Percentiles rank a stretch among this genome's conserved stretches.
Conservation (phyloP, 176 grass and related monocot genomes). For the Bromus sterilis region DNA sequence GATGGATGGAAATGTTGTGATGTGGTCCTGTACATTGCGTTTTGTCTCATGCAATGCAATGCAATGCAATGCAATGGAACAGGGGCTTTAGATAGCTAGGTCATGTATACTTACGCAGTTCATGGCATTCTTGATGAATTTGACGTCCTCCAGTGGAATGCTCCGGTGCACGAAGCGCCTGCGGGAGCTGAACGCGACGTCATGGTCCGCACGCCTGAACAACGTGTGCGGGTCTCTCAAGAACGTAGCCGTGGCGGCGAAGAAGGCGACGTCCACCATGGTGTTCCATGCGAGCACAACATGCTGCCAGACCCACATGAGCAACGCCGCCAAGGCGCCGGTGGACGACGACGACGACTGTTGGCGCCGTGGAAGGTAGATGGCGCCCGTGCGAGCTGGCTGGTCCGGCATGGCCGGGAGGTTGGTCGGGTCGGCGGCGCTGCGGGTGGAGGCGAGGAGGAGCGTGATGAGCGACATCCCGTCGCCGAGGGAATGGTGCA, state of each 20-base stretch:
- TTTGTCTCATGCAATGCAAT: no score
- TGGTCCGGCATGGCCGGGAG: background rate
- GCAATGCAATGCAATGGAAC: no score
- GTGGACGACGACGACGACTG: background rate
- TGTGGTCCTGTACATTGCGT: no score
- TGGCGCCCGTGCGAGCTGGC: background rate
- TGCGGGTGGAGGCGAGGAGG: conserved; percentile 42
- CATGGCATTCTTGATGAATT: conserved; percentile 35
- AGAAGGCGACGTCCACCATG: background rate
- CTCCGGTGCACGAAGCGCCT: background rate
- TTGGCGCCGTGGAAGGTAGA: background rate
- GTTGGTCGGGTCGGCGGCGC: conserved; percentile 4
- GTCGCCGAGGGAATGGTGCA: conserved; percentile 56
- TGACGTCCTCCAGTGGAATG: conserved; percentile 31
- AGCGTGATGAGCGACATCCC: conserved; percentile 45
- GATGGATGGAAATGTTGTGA: no score
- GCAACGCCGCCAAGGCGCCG: background rate
- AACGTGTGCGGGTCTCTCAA: background rate
- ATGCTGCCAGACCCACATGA: background rate
- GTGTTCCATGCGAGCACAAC: background rate
- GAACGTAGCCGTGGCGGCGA: background rate
- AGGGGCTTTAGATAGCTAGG: background rate
- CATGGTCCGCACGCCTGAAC: background rate
- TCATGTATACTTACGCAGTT: conserved; percentile 37
- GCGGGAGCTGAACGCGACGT: background rate